Evolutionary conservation across 208 protist species (phyloP).

Genomic region (Trypanosoma caninum): DNA sequence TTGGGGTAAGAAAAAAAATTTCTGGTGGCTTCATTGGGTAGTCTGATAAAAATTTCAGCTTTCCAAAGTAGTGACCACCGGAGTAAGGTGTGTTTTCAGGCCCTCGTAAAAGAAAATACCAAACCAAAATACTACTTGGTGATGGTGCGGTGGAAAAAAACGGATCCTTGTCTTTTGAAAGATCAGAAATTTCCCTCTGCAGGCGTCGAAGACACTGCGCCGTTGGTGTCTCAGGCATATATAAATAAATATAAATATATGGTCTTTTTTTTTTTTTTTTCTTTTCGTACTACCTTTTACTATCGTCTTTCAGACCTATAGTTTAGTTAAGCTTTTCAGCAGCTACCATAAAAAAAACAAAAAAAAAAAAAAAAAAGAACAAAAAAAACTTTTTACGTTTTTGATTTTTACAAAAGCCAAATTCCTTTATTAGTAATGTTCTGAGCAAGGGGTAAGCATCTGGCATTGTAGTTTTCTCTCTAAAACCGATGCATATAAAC

Average conservation of each 20-base stretch:
- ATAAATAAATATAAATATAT: not conserved
- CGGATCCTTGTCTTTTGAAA: conserved; percentile 28
- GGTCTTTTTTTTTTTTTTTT: conserved; percentile 8
- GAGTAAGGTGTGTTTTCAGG: conserved; percentile 84
- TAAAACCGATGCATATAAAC: no score
- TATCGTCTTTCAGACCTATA: not conserved
- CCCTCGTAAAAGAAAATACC: conserved; percentile 95
- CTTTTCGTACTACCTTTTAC: not conserved
- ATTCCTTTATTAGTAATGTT: not conserved
- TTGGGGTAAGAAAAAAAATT: conserved; percentile 85
- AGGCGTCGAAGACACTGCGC: conserved; percentile 35
- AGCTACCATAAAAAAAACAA: not conserved
- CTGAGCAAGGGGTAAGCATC: not conserved
- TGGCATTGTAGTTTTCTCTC: no score
- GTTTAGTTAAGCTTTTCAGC: no score
- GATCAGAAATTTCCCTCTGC: conserved; percentile 52
- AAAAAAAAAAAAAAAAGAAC: not conserved
- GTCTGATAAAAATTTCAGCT: conserved; percentile 92
- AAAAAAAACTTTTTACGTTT: conserved; percentile 5
- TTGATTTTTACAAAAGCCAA: not conserved
- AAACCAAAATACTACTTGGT: conserved; percentile 92
- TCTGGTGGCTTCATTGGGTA: conserved; percentile 96
- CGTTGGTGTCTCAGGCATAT: conserved; percentile 14
- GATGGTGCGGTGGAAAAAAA: conserved; percentile 43
- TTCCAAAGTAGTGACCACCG: conserved; percentile 96